These are phyloP conservation scores for Lagerstroemia speciosa DNA, from an alignment of 345 rosid genomes.

Conservation along the genomic window DNA sequence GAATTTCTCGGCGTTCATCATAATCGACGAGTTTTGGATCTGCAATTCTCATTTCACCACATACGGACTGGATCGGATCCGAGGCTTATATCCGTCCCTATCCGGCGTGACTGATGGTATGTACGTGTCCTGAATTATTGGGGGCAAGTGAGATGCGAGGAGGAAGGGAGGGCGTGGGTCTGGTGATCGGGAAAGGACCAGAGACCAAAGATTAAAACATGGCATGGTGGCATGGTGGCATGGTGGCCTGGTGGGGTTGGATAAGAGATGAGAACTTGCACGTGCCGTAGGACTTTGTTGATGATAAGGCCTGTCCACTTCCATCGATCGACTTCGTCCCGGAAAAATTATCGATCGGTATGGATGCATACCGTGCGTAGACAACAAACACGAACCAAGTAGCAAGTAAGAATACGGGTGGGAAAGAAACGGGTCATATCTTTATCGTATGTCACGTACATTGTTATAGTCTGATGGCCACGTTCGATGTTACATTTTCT, in stretches of 20 bases:
- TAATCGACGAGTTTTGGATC: too few relatives aligned
- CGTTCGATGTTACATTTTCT: too few relatives aligned
- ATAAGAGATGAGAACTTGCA: background rate
- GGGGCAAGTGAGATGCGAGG: background rate
- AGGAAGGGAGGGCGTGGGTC: background rate
- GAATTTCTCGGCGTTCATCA: too few relatives aligned
- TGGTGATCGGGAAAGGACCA: background rate
- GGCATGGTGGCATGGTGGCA: background rate
- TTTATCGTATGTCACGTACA: too few relatives aligned
- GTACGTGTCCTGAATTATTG: background rate
- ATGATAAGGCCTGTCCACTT: background rate
- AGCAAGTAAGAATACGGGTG: background rate
- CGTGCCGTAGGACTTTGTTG: conserved; percentile 3
- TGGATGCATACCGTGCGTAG: background rate
- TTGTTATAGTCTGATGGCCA: too few relatives aligned
- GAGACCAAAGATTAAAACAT: background rate
- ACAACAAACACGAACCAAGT: background rate
- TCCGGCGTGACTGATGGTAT: background rate
- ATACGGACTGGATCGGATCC: too few relatives aligned
- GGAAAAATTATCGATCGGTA: background rate
- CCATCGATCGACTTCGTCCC: background rate
- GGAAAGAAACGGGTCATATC: background rate
- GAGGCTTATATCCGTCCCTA: too few relatives aligned
- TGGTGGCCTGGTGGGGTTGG: background rate
- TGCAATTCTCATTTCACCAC: too few relatives aligned